phyloP scores from a whole-genome alignment of 495 filamentous ascomycete genomes.

The Lepraria neglecta region DNA sequence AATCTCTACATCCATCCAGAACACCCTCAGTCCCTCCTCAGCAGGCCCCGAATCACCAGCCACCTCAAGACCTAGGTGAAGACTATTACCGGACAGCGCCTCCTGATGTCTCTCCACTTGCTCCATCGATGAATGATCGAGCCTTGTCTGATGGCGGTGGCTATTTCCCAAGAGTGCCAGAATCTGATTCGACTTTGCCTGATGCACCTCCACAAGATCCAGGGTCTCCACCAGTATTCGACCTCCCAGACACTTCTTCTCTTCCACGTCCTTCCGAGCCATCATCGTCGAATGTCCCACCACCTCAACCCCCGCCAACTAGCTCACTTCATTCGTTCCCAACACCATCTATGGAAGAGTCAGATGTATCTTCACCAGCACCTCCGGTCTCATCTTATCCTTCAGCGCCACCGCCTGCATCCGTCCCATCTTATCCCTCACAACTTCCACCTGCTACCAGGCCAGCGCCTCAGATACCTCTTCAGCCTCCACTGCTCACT shows the following conservation, averaged over 20 bases:
- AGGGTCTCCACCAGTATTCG: constrained; percentile 26
- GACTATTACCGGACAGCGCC: constrained; percentile 27
- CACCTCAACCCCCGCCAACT: constrained; percentile 20
- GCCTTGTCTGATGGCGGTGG: constrained; percentile 43
- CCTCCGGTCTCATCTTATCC: constrained; percentile 18
- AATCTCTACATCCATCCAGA: constrained; percentile 48
- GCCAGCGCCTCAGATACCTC: constrained; percentile 28
- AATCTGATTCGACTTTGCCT: constrained; percentile 10
- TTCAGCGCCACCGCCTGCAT: constrained; percentile 24
- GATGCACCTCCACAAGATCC: constrained; percentile 19
- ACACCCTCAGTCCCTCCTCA: constrained; percentile 35
- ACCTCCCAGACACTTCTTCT: constrained; percentile 38
- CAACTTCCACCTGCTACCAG: constrained; percentile 27
- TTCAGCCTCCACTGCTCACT: constrained; percentile 11
- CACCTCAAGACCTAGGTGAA: constrained; percentile 18
- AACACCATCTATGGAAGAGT: constrained; percentile 32
- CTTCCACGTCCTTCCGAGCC: constrained; percentile 22
- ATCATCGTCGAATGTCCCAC: constrained; percentile 21
- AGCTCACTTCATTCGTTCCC: constrained; percentile 45
- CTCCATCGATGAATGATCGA: constrained; percentile 25
- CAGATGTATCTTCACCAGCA: not conserved
- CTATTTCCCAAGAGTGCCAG: constrained; percentile 48
- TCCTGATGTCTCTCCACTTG: constrained; percentile 39
- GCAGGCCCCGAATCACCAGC: constrained; percentile 31
- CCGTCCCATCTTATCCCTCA: constrained; percentile 22